Evolutionary conservation across 1,139 yeast genomes (phyloP), one percentile per base, ranked within the genome.

Genomic region (Magnusiomyces tetraspermus): DNA sequence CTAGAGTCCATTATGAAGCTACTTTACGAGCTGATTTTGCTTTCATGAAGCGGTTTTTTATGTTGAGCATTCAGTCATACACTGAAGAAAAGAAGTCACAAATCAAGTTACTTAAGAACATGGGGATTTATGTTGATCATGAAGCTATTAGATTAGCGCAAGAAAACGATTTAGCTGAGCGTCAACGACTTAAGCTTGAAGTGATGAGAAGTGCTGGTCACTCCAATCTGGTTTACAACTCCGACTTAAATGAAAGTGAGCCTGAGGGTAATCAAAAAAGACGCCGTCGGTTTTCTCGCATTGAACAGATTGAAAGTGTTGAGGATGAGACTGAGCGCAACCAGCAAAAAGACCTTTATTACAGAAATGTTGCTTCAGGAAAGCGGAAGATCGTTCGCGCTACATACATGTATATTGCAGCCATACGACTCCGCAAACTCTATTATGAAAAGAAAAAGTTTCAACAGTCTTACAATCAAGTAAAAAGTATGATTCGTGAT

Each of bases 121-220:
- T 71, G 55, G 83, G 83, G 6, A 71, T 79, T 13, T 77, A 76
- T 60, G 82, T 83, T 0, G 80, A 76, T 38, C 24, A 8, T n/a
- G 42, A 38, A 5, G 24, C 22, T 6, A 19, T 38, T 17, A 22
- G 57, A 8, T 5, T 8, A 38, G 42, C 5, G 8, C 42, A 21
- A 5, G 42, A 38, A 17, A 38, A 19, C 10, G 42, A 38, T 6
- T n/a, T 38, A 5, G 42, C 42, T 17, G 42, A 38, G 15, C 22
- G 24, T 38, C 17, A 38, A n/a, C 42, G 42, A 19, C 72, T 73
- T 55, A 52, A 49, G 51, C 58, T 21, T 57, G 55, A 43, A 53
- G 17, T 33, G 5, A 15, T 15, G n/a, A 33, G n/a, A 15, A 15
- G 38, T 15, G 38, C 10, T 4, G 17, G 17, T 33, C n/a, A 33